phyloP scores from a whole-genome alignment of 2,329 filamentous ascomycete species.

The Aspergillus quadrilineatus region DNA sequence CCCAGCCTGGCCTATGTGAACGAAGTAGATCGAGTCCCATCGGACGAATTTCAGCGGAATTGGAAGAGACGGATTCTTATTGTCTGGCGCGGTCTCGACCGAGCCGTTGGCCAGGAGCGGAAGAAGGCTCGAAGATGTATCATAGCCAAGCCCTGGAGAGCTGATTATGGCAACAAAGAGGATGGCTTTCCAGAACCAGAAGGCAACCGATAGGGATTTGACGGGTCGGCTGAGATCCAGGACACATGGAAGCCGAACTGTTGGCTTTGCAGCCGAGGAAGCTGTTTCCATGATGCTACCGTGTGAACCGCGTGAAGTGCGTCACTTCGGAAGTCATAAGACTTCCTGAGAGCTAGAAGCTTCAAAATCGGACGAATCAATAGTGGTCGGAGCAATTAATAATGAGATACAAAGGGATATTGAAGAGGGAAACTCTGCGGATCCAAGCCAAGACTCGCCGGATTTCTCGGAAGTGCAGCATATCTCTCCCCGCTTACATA shows the following conservation, averaged over 20 bases:
- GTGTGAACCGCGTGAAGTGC: background rate
- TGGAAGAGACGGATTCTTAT: slow-evolving; percentile 18
- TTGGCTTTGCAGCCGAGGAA: background rate
- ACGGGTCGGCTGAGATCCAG: slow-evolving; percentile 32
- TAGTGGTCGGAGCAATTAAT: background rate
- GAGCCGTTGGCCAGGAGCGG: slow-evolving; percentile 22
- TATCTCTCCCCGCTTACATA: too few species aligned
- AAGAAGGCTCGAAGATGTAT: slow-evolving; percentile 60
- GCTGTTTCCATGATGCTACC: slow-evolving; percentile 1
- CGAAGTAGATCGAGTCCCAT: slow-evolving; percentile 65
- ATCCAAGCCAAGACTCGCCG: background rate
- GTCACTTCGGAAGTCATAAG: background rate
- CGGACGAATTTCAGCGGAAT: slow-evolving; percentile 50
- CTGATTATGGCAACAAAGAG: slow-evolving; percentile 50
- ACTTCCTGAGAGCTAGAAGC: background rate
- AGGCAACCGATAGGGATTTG: slow-evolving; percentile 41
- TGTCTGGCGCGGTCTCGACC: slow-evolving; percentile 7
- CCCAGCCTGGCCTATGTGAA: slow-evolving; percentile 53
- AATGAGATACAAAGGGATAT: background rate
- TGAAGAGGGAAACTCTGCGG: too few species aligned
- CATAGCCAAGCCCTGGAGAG: slow-evolving; percentile 61
- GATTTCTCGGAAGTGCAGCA: background rate
- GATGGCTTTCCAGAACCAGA: slow-evolving; percentile 57
- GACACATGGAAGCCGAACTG: slow-evolving; percentile 17
- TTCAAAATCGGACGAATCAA: background rate